Percentiles rank a stretch among this genome's conserved stretches.
These are phyloP conservation scores for Neurospora crassa DNA, from an alignment of 2,329 filamentous ascomycete genomes.

Conservation along the genomic window DNA sequence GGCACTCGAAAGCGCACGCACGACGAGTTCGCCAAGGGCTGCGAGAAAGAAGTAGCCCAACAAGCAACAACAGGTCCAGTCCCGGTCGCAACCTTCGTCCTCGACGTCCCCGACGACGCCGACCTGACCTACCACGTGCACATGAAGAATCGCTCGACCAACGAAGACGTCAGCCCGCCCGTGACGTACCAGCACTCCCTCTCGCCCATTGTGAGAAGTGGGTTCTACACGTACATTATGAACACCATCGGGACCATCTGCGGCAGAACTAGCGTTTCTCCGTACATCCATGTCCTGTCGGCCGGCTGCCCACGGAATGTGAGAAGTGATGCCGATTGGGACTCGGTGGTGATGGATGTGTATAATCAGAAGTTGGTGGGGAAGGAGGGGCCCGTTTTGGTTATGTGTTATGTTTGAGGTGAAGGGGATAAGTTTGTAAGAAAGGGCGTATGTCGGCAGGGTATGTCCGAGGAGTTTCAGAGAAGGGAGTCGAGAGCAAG, in stretches of 20 bases:
- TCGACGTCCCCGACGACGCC: slow-evolving; percentile 16
- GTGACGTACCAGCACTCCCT: slow-evolving; percentile 11
- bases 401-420: background rate
- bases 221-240: slow-evolving; percentile 10
- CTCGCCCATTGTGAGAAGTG: slow-evolving; percentile 6
- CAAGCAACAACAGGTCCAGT: background rate
- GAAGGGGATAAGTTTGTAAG: background rate
- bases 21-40: slow-evolving; percentile 1
- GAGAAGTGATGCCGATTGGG: slow-evolving; percentile 11
- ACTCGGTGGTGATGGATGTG: slow-evolving; percentile 12
- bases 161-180: slow-evolving; percentile 6
- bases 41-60: background rate
- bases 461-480: background rate
- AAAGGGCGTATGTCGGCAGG: background rate
- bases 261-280: slow-evolving; percentile 1
- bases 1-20: slow-evolving; percentile 11
- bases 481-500: background rate
- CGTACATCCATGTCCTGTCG: background rate
- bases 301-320: slow-evolving; percentile 1
- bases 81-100: background rate
- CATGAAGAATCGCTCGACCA: slow-evolving; percentile 11
- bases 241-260: slow-evolving; percentile 10
- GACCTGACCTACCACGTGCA: slow-evolving; percentile 13
- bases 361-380: slow-evolving; percentile 10
- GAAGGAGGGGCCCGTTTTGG: slow-evolving; percentile 4